Base-by-base conservation (phyloP, 129 eudicot species). In the Arctium minus region DNA sequence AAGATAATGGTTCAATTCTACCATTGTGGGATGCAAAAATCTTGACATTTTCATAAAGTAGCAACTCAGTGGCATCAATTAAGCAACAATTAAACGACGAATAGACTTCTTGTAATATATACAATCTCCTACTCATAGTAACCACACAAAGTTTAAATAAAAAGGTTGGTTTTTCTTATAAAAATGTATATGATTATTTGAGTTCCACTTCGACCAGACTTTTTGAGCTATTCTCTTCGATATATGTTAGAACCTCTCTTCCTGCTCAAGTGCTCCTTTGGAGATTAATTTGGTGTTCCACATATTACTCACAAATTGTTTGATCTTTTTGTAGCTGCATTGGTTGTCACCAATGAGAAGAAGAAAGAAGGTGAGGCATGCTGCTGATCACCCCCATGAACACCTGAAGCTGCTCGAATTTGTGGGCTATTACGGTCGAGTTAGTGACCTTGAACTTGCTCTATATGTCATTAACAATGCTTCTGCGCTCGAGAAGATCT, bases 341-440 rank as follows among this genome's bases (percentile, higher is more conserved):
- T 73, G 79, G 79, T 1, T 15, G 1, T 36, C 35, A 44, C 85
- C 78, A 15, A 13, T 37, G 0, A 53, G 1, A 71, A 48, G 12
- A 3, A 56, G 18, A 7, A 72, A 71, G 79, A 60, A 73, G 3
- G 73, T n/a, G 36, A 38, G 64, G 42, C 11, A 15, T 81, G 62
- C 11, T 27, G 32, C 44, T 73, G 27, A 9, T 53, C 79, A 60
- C 4, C 42, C 72, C 72, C 62, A 48, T 81, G 1, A 56, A 22
- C 35, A 81, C 62, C 79, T 81, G 11, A 72, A 37, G 15, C 2
- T 6, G 15, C 38, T 81, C 6, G 37, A 72, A 72, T 22, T 72
- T 12, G 4, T 72, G 84, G 79, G 79, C 7, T 81, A 81, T 60
- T 73, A 60, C 40, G 84, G 84, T 12, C 84, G 79, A 62, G 65